Conservation (phyloP, 768 basidiomycete genomes). For the Cyclocybe cylindracea region DNA sequence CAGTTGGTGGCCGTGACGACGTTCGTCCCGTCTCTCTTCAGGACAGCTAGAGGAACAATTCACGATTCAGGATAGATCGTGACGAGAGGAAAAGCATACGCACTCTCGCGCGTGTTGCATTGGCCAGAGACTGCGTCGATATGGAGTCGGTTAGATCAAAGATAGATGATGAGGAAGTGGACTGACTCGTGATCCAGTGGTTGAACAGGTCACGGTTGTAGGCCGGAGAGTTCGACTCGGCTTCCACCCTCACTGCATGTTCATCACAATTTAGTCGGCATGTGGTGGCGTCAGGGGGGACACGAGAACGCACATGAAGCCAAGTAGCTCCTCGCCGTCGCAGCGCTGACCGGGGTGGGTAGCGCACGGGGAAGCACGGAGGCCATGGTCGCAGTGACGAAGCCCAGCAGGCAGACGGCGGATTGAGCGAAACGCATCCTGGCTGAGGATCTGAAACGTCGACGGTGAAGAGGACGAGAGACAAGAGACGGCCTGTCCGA, state of each 20-base stretch:
- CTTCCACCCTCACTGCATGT: conserved; percentile 32
- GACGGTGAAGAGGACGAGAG: too few relatives aligned
- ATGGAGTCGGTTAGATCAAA: neutral
- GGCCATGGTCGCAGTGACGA: neutral
- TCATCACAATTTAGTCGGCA: neutral
- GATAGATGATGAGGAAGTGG: neutral
- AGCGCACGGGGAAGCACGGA: conserved; percentile 21
- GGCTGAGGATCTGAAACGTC: too few relatives aligned
- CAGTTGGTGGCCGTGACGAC: conserved; percentile 45
- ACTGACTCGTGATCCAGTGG: conserved; percentile 50
- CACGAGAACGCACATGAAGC: conserved; percentile 24
- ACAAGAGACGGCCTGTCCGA: too few relatives aligned
- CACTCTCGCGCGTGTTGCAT: conserved; percentile 56
- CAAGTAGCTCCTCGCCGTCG: conserved; percentile 36
- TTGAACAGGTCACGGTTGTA: conserved; percentile 43
- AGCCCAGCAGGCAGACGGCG: neutral
- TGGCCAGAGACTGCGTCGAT: conserved; percentile 42
- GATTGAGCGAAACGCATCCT: neutral
- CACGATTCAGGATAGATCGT: neutral
- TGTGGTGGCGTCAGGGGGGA: neutral
- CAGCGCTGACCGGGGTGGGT: conserved; percentile 31
- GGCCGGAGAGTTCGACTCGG: conserved; percentile 32
- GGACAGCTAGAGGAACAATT: conserved; percentile 31
- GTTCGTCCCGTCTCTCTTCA: conserved; percentile 44
- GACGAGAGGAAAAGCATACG: conserved; percentile 12